phyloP scores from a whole-genome alignment of 805 yeast genomes.

The Ogataea paradorogensis region DNA sequence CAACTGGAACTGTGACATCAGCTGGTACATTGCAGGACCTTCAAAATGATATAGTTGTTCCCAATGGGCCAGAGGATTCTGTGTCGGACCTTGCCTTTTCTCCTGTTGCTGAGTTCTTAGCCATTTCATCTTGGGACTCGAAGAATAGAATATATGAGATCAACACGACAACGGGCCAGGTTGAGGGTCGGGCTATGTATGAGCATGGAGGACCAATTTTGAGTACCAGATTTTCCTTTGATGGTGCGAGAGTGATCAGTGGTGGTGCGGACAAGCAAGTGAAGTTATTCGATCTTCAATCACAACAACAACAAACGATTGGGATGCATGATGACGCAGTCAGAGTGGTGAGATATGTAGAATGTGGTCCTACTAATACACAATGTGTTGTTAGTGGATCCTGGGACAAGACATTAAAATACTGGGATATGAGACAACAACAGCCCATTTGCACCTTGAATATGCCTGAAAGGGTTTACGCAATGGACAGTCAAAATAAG shows the following conservation, averaged over 20 bases:
- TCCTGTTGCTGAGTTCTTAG: conserved; percentile 75
- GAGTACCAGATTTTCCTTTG: conserved; percentile 75
- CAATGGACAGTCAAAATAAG: conserved; percentile 81
- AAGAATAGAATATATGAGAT: conserved; percentile 92
- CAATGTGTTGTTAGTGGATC: conserved; percentile 88
- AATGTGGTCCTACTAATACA: conserved; percentile 79
- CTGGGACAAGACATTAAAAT: conserved; percentile 92
- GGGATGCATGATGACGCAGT: conserved; percentile 87
- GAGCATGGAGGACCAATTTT: conserved; percentile 90
- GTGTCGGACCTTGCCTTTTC: conserved; percentile 81
- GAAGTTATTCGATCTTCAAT: conserved; percentile 72
- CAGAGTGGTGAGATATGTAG: conserved; percentile 67
- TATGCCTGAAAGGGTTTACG: conserved; percentile 87
- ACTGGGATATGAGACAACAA: conserved; percentile 91
- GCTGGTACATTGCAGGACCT: conserved; percentile 56
- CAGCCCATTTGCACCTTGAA: conserved; percentile 77
- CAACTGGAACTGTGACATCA: conserved; percentile 29
- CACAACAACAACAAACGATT: conserved; percentile 79
- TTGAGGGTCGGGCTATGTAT: conserved; percentile 84
- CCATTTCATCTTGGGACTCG: conserved; percentile 92
- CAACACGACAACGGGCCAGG: conserved; percentile 62
- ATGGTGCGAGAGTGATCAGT: conserved; percentile 82
- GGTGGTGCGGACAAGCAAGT: conserved; percentile 93
- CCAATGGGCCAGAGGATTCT: conserved; percentile 90
- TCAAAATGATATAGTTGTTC: conserved; percentile 65